Evolutionary conservation across 1,139 yeast species (phyloP), one percentile per base, ranked within the genome.

Genomic region (Kazachstania sp.): DNA sequence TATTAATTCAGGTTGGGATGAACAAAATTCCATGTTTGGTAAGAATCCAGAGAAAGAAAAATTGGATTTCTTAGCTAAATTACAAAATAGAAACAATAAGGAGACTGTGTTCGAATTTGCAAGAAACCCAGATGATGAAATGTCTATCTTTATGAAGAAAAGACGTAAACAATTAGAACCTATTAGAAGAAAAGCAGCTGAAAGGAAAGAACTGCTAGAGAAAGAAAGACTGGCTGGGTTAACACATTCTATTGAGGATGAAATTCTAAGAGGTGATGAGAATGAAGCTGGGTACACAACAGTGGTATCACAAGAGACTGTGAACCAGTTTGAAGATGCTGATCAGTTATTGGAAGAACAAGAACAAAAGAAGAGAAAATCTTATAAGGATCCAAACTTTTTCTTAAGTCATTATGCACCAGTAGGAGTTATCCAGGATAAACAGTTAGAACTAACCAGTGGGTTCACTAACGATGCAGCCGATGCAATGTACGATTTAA

Each of bases 41-140:
- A 75, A 77, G 42, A 81, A 82, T 60, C 60, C 74, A 47, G 97
- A 88, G 61, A 73, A 71, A 51, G 95, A 84, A 54, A 86, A 88
- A 63, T 75, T 86, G 41, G 77, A 70, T 18, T 81, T 92, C 59
- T 73, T 94, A 54, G 83, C 79, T 12, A 79, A 80, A 57, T 71
- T 94, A 50, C 77, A 78, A 47, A 77, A 86, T 56, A 73, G 96
- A 59, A 65, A 74, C 45, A 71, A 78, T 43, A 83, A 86, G 60
- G 97, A 92, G 63, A 94, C 98, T 0, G 97, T 94, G 8, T 94
- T 94, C 65, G 99, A 94, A 65, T 83, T 87, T 66, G 73, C 76
- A 49, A 78, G 80, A 56, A 72, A 71, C 46, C 77, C 75, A 46
- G 90, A 83, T 54, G 85, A 85, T 54, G 81, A 80, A 53, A 69